Evolutionary conservation across 176 grass and related monocot genomes (phyloP).

Genomic region (Olyra latifolia): DNA sequence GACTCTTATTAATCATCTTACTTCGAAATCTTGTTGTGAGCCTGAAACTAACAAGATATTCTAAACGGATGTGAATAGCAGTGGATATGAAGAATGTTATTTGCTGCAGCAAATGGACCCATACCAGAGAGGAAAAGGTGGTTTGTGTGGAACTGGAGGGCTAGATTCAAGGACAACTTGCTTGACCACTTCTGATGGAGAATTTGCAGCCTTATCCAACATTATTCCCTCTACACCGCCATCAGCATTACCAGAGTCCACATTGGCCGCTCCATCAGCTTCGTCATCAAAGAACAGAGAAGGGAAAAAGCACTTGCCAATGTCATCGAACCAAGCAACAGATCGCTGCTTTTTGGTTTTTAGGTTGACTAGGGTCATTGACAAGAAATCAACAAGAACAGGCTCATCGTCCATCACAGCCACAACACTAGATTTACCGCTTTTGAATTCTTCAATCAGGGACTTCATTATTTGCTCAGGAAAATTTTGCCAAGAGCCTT

Average conservation of each 20-base stretch:
- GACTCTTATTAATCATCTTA: too few relatives aligned
- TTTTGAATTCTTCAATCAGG: constrained; percentile 64
- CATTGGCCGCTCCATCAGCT: constrained; percentile 4
- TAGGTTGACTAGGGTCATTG: constrained; percentile 64
- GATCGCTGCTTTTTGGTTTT: constrained; percentile 57
- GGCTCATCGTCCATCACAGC: constrained; percentile 47
- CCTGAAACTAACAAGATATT: too few relatives aligned
- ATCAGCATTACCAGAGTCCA: constrained; percentile 15
- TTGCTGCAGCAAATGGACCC: too few relatives aligned
- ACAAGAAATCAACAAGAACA: constrained; percentile 71
- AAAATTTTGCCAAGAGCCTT: constrained; percentile 60
- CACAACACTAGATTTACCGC: too few relatives aligned
- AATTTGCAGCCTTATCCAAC: constrained; percentile 34
- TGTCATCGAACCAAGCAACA: constrained; percentile 70
- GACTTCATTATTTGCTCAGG: constrained; percentile 50
- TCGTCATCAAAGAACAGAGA: constrained; percentile 58
- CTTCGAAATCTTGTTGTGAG: too few relatives aligned
- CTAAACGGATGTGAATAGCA: too few relatives aligned
- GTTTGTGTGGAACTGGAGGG: constrained; percentile 33
- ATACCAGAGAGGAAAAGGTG: constrained; percentile 17
- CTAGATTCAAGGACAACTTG: constrained; percentile 61
- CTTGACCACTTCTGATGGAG: constrained; percentile 59
- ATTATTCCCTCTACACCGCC: constrained; percentile 30
- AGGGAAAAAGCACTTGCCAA: constrained; percentile 63
- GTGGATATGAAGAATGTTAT: too few relatives aligned